Conservation (phyloP, 768 basidiomycete genomes). For the Suillus occidentalis region DNA sequence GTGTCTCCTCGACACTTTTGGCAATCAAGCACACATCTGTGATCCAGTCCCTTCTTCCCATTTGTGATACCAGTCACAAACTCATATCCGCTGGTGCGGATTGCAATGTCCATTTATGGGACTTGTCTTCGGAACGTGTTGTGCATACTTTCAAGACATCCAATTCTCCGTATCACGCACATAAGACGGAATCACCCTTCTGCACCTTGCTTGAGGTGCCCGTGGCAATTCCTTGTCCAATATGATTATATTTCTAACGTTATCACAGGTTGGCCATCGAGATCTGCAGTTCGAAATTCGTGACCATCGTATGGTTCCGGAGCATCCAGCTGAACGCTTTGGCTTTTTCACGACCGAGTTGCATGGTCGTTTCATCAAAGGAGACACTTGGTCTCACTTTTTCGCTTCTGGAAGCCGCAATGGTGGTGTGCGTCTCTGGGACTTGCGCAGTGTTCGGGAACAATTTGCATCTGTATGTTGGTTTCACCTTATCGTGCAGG, state of each 20-base stretch:
- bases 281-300: constrained; percentile 55
- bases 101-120: constrained; percentile 44
- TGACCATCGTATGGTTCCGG: constrained; percentile 42
- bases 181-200: constrained; percentile 36
- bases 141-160: constrained; percentile 40
- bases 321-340: constrained; percentile 40
- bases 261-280: constrained; percentile 43
- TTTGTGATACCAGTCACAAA: constrained; percentile 47
- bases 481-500: not conserved
- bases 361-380: constrained; percentile 47
- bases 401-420: constrained; percentile 46
- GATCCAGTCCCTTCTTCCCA: constrained; percentile 44
- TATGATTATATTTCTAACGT: constrained; percentile 5
- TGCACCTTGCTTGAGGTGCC: constrained; percentile 47
- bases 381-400: constrained; percentile 30
- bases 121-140: constrained; percentile 46
- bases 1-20: constrained; percentile 32
- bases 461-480: constrained; percentile 25
- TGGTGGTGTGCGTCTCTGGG: constrained; percentile 48
- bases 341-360: constrained; percentile 38
- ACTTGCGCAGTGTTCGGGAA: constrained; percentile 40
- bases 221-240: constrained; percentile 1
- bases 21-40: constrained; percentile 43
- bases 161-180: constrained; percentile 45
- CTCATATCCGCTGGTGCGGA: constrained; percentile 50